Evolutionary conservation across 2,329 filamentous ascomycete species (phyloP), one percentile per base, ranked within the genome.

Genomic region (Gnomoniopsis sp.): DNA sequence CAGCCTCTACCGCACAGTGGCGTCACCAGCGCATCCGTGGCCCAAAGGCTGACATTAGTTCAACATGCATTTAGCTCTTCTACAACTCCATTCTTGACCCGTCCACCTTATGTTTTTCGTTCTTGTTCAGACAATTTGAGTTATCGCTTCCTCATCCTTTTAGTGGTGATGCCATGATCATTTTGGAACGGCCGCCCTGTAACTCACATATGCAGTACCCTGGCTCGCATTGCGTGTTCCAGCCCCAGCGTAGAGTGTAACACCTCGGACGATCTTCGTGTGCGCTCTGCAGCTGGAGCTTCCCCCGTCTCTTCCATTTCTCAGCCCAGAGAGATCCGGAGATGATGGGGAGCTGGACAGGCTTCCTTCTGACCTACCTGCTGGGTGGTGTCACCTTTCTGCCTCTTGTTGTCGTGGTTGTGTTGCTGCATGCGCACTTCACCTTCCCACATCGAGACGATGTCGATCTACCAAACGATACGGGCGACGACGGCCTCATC

Each of bases 321-420:
- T 41, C 30, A 11, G 8, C 30, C 22, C n/a, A 47, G 36, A 55
- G 26, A 41, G 23, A 23, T 26, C 19, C 49, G 55, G 53, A 53
- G 36, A 84, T 85, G 36, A 84, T 85, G 82, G 76, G 75, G 62
- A 70, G 73, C 67, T 83, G 80, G 75, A 76, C 76, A 34, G 71
- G 71, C 66, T 86, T 93, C 69, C 78, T 96, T 64, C 73, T 89
- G 69, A 82, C 89, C 71, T 97, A 96, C 79, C 71, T 96, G 65
- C 75, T 96, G 60, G 93, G 93, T 74, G 93, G 93, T 68, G 72
- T 97, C 69, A 96, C 93, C 59, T 93, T 97, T 71, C 71, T 96
- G 59, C 93, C 93, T 33, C 77, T 96, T 3, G 67, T 92, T 60
- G 63, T 93, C 54, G 70, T 76, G 49, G 73, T 82, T 50, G 67